Base-by-base conservation (phyloP, 2,329 filamentous ascomycete genomes). In the Apiospora kogelbergensis region DNA sequence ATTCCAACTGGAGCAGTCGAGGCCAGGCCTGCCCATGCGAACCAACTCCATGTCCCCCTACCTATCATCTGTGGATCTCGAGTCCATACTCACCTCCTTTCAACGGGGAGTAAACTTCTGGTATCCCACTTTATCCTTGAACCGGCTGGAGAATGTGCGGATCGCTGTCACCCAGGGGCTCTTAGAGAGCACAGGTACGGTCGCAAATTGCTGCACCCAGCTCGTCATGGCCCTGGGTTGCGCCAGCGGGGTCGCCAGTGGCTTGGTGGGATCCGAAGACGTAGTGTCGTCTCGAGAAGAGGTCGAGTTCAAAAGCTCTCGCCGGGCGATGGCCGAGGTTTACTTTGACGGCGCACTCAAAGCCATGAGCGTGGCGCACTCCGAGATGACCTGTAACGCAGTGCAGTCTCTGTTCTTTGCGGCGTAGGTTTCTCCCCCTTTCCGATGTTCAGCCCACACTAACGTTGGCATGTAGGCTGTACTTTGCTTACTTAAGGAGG, bases 371-470 rank as follows among this genome's bases (percentile, higher is more conserved):
- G 76, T 85, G 0, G 83, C 81, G 0, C 83, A 86, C 67, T 80
- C 82, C 3, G 81, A 83, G 41, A 81, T 85, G 17, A 82, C 80
- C 15, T 82, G 83, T 1, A 80, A 80, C 0, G 82, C 84, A 0
- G 81, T 82, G 0, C 85, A 87, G 42, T 86, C 83, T 67, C 75
- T 87, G 1, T 86, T 87, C 72, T 84, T 86, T 57, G 79, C 82
- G 0, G 84, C 81, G 84, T 86, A 71, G 72, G 83, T 74, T 48
- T 2, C 6, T n/a, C 30, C 40, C 48, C 3, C 0, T 20, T 17
- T 20, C 6, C 6, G 0, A 22, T 22, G 6, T n/a, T 7, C 33
- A 37, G 30, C 13, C 2, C 2, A 37, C 11, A 13, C 20, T 24
- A 41, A 63, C 15, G 48, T 3, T 22, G 46, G 0, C 0, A 3